Evolutionary conservation across 257 asterid genomes (phyloP).

Genomic region (Datura wrightii): DNA sequence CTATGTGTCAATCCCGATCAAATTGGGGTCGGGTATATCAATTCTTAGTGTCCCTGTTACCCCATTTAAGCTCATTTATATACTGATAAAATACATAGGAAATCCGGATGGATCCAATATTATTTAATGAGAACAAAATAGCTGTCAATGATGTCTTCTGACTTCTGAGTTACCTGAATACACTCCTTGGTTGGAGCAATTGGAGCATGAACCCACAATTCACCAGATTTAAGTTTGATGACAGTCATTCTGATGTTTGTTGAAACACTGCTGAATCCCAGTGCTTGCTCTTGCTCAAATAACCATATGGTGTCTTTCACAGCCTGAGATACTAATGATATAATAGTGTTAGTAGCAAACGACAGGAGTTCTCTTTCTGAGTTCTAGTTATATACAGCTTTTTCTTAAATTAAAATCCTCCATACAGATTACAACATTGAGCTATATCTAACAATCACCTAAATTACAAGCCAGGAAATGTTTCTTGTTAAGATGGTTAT

Average conservation of each 20-base stretch:
- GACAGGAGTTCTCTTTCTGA: neutral
- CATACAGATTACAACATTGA: neutral
- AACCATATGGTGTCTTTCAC: slow-evolving; percentile 77
- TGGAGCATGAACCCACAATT: slow-evolving; percentile 96
- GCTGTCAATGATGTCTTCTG: neutral
- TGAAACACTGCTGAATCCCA: slow-evolving; percentile 96
- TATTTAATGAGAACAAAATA: neutral
- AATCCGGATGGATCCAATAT: neutral
- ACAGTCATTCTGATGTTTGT: slow-evolving; percentile 95
- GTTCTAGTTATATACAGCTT: neutral
- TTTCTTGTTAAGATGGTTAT: neutral
- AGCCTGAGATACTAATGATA: slow-evolving; percentile 60
- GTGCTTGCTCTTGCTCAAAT: slow-evolving; percentile 96
- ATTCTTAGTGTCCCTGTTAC: neutral
- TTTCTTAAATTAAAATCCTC: neutral
- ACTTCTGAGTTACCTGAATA: slow-evolving; percentile 62
- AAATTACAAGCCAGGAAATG: neutral
- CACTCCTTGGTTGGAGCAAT: slow-evolving; percentile 96
- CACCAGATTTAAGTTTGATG: slow-evolving; percentile 91
- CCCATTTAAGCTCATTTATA: neutral
- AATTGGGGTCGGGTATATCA: neutral
- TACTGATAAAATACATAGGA: neutral
- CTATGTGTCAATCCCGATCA: neutral
- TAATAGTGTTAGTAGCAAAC: slow-evolving; percentile 35
- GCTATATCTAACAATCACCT: neutral